A percentile compares a stretch with the other conserved stretches of the same genome.
phyloP scores from a whole-genome alignment of 441 rosid genomes.

The Aquilaria agallochum region DNA sequence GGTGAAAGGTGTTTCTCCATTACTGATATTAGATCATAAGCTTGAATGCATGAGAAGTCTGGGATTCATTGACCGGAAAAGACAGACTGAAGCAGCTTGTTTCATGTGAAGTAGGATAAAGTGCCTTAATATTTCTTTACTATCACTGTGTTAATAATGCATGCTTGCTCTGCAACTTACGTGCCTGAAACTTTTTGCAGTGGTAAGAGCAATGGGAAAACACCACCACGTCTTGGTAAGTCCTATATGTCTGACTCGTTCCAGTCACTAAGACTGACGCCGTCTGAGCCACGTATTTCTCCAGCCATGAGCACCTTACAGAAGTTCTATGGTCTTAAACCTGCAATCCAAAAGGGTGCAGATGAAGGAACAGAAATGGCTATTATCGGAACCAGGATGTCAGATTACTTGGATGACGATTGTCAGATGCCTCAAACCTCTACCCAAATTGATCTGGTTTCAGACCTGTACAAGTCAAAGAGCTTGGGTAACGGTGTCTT shows the following conservation, averaged over 20 bases:
- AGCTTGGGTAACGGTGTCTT: constrained; percentile 18
- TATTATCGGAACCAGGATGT: constrained; percentile 31
- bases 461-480: constrained; percentile 15
- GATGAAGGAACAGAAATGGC: constrained; percentile 52
- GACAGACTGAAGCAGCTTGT: too few species aligned
- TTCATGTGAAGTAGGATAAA: too few species aligned
- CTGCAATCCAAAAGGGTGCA: constrained; percentile 20
- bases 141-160: too few species aligned
- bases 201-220: constrained; percentile 18
- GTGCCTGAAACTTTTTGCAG: constrained; percentile 22
- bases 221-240: constrained; percentile 20
- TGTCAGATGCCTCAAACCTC: constrained; percentile 28
- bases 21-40: too few species aligned
- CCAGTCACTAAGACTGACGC: constrained; percentile 32
- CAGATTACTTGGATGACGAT: constrained; percentile 22
- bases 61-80: too few species aligned
- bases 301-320: constrained; percentile 57
- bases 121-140: too few species aligned
- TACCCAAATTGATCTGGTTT: constrained; percentile 14
- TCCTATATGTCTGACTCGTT: constrained; percentile 35
- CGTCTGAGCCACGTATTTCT: constrained; percentile 36
- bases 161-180: too few species aligned
- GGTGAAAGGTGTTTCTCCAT: too few species aligned
- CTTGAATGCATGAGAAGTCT: too few species aligned
- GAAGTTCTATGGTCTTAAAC: constrained; percentile 40